These are phyloP conservation scores for Ensete ventricosum DNA, from an alignment of 176 grass and related monocot species.

Conservation along the genomic window DNA sequence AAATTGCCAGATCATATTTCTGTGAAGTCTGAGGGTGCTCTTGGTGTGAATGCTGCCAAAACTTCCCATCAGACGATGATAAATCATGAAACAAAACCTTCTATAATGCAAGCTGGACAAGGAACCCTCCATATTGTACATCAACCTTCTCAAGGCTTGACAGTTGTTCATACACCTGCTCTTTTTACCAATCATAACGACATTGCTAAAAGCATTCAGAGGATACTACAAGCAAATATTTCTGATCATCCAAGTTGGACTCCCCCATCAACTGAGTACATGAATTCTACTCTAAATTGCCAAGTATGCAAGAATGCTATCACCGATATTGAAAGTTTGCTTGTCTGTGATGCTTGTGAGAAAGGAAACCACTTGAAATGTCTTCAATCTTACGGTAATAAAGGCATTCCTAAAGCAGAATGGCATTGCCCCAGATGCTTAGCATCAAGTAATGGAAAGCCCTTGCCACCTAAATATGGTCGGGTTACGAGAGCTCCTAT, in stretches of 20 bases:
- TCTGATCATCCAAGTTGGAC: slow-evolving; percentile 64
- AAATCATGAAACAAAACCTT: slow-evolving; percentile 42
- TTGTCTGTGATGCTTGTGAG: slow-evolving; percentile 98
- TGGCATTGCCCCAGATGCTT: slow-evolving; percentile 89
- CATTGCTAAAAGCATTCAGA: slow-evolving; percentile 70
- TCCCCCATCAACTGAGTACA: slow-evolving; percentile 89
- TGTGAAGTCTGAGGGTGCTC: slow-evolving; percentile 29
- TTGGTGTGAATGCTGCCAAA: slow-evolving; percentile 23
- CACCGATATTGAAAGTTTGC: slow-evolving; percentile 62
- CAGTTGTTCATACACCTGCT: slow-evolving; percentile 43
- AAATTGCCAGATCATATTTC: slow-evolving; percentile 32
- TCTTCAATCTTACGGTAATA: slow-evolving; percentile 72
- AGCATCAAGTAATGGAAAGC: slow-evolving; percentile 63
- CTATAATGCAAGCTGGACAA: slow-evolving; percentile 27
- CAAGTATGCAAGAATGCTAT: slow-evolving; percentile 78
- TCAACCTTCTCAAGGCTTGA: slow-evolving; percentile 40
- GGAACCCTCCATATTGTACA: slow-evolving; percentile 41
- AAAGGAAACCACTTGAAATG: slow-evolving; percentile 90
- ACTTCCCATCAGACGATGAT: slow-evolving; percentile 34
- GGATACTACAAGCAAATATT: slow-evolving; percentile 34
- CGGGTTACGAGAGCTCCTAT: slow-evolving; percentile 75
- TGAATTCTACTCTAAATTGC: slow-evolving; percentile 60
- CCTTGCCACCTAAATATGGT: slow-evolving; percentile 97
- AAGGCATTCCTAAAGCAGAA: slow-evolving; percentile 71
- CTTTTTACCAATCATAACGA: slow-evolving; percentile 50